A percentile compares a stretch with the other conserved stretches of the same genome.
Conservation (phyloP, 768 basidiomycete species). For the Agrocybe praecox region DNA sequence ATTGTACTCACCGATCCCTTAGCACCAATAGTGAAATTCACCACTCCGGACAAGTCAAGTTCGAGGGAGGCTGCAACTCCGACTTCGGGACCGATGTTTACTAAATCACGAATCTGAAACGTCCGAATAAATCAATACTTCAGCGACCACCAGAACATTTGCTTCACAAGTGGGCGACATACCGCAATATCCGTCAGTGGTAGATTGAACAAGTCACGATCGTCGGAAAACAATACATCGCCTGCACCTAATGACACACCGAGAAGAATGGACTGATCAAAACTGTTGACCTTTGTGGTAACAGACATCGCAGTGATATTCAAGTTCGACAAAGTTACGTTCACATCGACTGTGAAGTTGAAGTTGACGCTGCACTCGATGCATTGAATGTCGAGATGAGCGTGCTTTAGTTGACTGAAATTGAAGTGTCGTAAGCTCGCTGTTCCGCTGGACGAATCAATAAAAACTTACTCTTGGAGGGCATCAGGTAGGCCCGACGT, state of each 20-base stretch:
- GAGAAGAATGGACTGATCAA: slow-evolving; percentile 1
- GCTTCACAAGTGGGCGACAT: not conserved
- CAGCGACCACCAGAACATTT: not conserved
- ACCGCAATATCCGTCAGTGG: not conserved
- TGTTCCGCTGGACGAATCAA: too few relatives aligned
- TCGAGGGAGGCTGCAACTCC: not conserved
- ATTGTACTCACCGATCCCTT: not conserved
- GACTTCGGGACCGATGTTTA: slow-evolving; percentile 2
- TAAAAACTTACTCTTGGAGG: not conserved
- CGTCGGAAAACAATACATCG: not conserved
- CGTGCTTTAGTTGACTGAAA: not conserved
- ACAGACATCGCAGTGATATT: not conserved
- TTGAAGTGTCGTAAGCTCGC: not conserved
- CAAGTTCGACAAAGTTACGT: not conserved
- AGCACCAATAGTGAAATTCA: slow-evolving; percentile 2
- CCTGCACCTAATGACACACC: not conserved
- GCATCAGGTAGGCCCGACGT: not conserved
- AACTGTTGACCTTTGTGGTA: not conserved
- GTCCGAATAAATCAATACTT: not conserved
- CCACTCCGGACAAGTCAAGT: not conserved
- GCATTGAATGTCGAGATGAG: not conserved
- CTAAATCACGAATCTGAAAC: not conserved
- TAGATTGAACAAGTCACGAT: not conserved
- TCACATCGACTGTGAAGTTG: slow-evolving; percentile 3
- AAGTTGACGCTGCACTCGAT: slow-evolving; percentile 1